Percentiles rank a stretch among this genome's conserved stretches.
Evolutionary conservation across 2,329 filamentous ascomycete species (phyloP).

Genomic region (Colletotrichum paranaense): DNA sequence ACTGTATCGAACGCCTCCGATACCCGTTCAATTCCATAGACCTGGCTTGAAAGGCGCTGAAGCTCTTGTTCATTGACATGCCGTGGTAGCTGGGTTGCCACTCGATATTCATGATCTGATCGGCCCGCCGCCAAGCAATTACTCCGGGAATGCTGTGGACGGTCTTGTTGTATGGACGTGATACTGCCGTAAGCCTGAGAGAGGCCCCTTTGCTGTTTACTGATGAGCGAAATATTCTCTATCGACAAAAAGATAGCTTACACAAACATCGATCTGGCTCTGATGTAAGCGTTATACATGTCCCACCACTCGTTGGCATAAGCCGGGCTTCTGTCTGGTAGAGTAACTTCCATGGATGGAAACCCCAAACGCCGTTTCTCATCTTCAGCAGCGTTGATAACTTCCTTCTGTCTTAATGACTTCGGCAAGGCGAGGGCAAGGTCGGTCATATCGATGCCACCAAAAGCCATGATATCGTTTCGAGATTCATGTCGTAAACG

Average conservation of each 20-base stretch:
- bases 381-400: neutral
- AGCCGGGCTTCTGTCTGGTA: neutral
- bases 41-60: conserved; percentile 22
- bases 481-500: neutral
- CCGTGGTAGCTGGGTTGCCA: conserved; percentile 1
- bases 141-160: conserved; percentile 15
- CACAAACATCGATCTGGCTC: neutral
- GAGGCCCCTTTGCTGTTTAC: neutral
- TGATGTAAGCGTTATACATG: neutral
- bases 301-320: neutral
- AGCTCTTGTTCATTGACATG: conserved; percentile 15
- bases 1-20: conserved; percentile 12
- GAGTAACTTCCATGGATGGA: neutral
- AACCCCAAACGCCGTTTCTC: neutral
- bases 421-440: neutral
- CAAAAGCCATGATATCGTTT: neutral
- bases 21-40: conserved; percentile 20
- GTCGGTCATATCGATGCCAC: neutral
- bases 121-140: neutral
- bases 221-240: neutral
- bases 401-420: neutral
- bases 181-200: neutral
- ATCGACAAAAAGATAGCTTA: neutral
- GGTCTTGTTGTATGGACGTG: neutral
- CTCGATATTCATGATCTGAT: conserved; percentile 32